Conservation (phyloP, 1,284 basidiomycete species). For the Leccinum fuscescens region DNA sequence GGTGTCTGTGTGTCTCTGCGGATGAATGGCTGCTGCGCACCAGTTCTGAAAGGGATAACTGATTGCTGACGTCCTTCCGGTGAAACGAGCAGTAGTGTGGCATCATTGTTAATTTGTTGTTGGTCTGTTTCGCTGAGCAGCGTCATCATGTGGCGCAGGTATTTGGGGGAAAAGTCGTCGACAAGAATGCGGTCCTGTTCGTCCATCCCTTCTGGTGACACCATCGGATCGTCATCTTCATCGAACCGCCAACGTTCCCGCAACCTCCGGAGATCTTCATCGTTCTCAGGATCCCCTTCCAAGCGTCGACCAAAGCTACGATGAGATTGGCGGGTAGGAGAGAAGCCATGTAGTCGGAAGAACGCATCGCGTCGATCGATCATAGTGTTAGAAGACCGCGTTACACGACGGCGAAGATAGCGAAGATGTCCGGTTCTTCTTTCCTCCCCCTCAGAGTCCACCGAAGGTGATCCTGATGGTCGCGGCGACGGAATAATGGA, state of each 20-base stretch:
- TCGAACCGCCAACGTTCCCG: conserved; percentile 73
- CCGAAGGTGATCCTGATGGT: conserved; percentile 37
- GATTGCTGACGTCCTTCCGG: conserved; percentile 41
- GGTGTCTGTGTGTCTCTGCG: conserved; percentile 40
- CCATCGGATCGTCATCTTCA: conserved; percentile 54
- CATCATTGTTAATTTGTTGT: conserved; percentile 43
- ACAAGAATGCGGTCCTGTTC: conserved; percentile 67
- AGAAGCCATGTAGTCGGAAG: conserved; percentile 27
- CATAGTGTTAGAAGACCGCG: conserved; percentile 78
- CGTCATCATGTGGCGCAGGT: conserved; percentile 57
- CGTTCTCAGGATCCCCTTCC: conserved; percentile 35
- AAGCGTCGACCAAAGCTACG: conserved; percentile 15
- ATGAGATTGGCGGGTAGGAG: conserved; percentile 13
- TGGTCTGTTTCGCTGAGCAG: conserved; percentile 49
- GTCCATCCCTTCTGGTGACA: conserved; percentile 60
- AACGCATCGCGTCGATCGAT: conserved; percentile 68
- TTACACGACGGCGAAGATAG: conserved; percentile 68
- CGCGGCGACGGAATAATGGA: conserved; percentile 41
- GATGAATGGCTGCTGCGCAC: conserved; percentile 34
- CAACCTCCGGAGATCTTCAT: conserved; percentile 44
- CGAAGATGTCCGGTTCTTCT: conserved; percentile 43
- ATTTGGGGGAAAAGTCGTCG: conserved; percentile 68
- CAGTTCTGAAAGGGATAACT: conserved; percentile 38
- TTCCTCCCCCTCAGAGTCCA: conserved; percentile 34
- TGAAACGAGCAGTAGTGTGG: conserved; percentile 38